Evolutionary conservation across 2,329 filamentous ascomycete species (phyloP).

Genomic region (Colletotrichum liaoningense): DNA sequence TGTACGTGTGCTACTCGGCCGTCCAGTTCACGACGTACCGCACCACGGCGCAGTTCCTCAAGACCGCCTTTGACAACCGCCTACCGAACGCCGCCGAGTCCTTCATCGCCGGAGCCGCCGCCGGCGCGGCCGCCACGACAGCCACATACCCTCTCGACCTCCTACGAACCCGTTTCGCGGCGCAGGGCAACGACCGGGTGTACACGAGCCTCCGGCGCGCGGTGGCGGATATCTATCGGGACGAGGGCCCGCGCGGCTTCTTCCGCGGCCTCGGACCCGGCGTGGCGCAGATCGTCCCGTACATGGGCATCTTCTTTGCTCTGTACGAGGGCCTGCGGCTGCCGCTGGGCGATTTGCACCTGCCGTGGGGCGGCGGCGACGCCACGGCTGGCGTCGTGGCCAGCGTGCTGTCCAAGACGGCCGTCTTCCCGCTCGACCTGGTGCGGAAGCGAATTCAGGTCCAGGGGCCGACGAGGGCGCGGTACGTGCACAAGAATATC

Average conservation of each 20-base stretch:
- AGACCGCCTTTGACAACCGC: conserved; percentile 51
- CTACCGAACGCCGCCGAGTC: conserved; percentile 78
- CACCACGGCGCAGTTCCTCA: conserved; percentile 75
- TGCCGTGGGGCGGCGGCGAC: conserved; percentile 83
- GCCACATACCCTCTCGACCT: conserved; percentile 94
- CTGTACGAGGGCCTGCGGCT: conserved; percentile 83
- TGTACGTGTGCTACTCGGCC: conserved; percentile 92
- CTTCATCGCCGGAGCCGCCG: conserved; percentile 85
- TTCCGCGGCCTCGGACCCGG: conserved; percentile 88
- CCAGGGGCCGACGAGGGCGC: conserved; percentile 84
- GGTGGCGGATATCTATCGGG: conserved; percentile 75
- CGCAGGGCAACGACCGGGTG: conserved; percentile 84
- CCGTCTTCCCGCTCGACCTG: conserved; percentile 91
- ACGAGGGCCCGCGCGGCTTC: conserved; percentile 84
- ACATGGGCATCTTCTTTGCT: conserved; percentile 97
- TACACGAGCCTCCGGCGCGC: conserved; percentile 79
- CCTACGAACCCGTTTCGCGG: conserved; percentile 94
- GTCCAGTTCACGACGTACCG: conserved; percentile 93
- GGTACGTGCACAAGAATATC: conserved; percentile 88
- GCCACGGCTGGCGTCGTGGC: conserved; percentile 85
- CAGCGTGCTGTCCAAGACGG: conserved; percentile 86
- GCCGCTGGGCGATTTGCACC: conserved; percentile 63
- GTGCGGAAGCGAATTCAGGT: conserved; percentile 95
- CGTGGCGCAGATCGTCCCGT: conserved; percentile 89
- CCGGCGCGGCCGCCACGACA: conserved; percentile 85